Evolutionary conservation across 257 asterid genomes (phyloP), one percentile per base, ranked within the genome.

Genomic region (Knoxia roxburghii): DNA sequence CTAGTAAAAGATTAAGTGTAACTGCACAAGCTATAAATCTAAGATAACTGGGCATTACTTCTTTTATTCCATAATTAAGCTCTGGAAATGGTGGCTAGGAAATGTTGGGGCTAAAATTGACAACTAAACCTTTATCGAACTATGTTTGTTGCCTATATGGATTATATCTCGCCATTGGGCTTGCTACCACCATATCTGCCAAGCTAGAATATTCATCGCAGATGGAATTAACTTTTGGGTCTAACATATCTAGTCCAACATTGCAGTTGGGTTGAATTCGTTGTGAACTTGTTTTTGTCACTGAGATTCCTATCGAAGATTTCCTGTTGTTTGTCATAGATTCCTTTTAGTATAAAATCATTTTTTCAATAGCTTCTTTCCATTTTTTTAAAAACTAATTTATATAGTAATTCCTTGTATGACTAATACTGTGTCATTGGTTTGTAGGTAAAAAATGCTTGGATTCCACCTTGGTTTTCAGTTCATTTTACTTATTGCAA

Each of bases 401-500:
- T 20, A 50, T 60, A 37, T 71, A 2, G 7, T n/a, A 15, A 20
- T 50, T 51, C 33, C 2, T 50, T 32, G 39, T 1, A 35, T 40
- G 23, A 63, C 5, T 24, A 43, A 24, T 9, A 51, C 0, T 39
- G 35, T 13, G 20, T 21, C 46, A 50, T 35, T 59, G 33, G 13
- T 59, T 24, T 9, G 37, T 43, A 80, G 84, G 82, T 79, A 70
- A 75, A 33, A 26, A 70, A 71, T 75, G 81, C 75, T 48, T 76
- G 86, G 89, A 68, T 81, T 68, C 85, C 80, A 17, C 72, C 83
- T 64, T 84, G 83, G 89, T 67, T 81, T 18, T 73, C 69, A 48
- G 72, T 77, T 68, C 81, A 77, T 81, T 56, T 69, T 64, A 76
- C 68, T 55, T 76, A 77, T 65, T 77, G 53, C 65, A 76, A 74